These are phyloP conservation scores for Penicillium sp. DNA, from an alignment of 2,329 filamentous ascomycete species.

Conservation along the genomic window DNA sequence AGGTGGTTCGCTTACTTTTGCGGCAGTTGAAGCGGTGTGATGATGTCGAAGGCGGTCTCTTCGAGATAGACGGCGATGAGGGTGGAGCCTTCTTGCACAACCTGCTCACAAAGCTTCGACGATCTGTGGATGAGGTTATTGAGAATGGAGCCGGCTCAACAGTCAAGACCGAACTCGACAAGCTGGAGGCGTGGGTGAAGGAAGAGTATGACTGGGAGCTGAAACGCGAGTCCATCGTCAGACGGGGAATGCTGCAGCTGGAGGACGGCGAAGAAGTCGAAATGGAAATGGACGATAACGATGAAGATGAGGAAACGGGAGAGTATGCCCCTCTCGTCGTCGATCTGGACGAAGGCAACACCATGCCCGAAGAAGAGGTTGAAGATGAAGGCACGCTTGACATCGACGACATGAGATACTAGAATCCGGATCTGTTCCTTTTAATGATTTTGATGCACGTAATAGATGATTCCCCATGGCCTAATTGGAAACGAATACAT, in stretches of 20 bases:
- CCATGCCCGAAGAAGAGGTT: background rate
- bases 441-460: background rate
- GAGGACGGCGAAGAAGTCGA: conserved; percentile 64
- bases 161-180: conserved; percentile 54
- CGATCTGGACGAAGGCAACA: conserved; percentile 39
- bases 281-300: conserved; percentile 58
- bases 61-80: conserved; percentile 55
- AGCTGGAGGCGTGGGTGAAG: conserved; percentile 55
- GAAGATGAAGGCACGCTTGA: conserved; percentile 4
- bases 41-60: conserved; percentile 60
- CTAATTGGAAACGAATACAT: background rate
- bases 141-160: conserved; percentile 30
- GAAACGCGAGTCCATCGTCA: conserved; percentile 51
- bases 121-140: conserved; percentile 49
- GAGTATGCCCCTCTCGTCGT: conserved; percentile 64
- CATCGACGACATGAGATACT: conserved; percentile 11
- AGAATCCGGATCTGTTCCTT: background rate
- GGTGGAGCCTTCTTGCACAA: conserved; percentile 53
- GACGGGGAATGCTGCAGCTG: conserved; percentile 57
- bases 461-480: background rate
- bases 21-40: conserved; percentile 56
- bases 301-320: conserved; percentile 63
- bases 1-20: conserved; percentile 49
- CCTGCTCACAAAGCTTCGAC: conserved; percentile 54
- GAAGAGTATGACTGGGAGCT: conserved; percentile 59